Conservation (phyloP, 2,329 filamentous ascomycete genomes). For the Monosporascus sp. region DNA sequence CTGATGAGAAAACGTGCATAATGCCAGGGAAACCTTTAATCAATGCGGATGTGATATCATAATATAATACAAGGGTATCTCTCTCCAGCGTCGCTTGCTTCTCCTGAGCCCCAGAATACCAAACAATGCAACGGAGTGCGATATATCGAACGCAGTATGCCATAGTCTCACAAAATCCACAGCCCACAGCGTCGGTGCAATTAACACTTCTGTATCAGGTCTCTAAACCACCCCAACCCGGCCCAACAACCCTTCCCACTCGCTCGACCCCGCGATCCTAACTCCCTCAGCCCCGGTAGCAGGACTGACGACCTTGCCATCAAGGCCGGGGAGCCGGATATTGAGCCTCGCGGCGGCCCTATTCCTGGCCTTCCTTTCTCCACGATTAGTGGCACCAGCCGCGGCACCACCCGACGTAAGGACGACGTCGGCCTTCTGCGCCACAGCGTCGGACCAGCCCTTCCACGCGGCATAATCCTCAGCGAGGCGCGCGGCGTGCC, state of each 20-base stretch:
- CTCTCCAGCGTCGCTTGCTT: background rate
- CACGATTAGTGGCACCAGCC: constrained; percentile 8
- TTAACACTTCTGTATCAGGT: background rate
- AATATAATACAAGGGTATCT: background rate
- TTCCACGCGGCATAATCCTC: constrained; percentile 62
- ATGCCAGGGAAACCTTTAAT: too few species aligned
- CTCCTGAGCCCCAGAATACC: background rate
- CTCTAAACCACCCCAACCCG: constrained; percentile 25
- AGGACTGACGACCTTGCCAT: constrained; percentile 33
- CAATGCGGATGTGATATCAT: background rate
- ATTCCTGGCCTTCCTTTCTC: constrained; percentile 25
- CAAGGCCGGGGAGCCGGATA: constrained; percentile 40
- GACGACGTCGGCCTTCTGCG: constrained; percentile 46
- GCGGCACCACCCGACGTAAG: constrained; percentile 5
- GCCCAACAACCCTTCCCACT: constrained; percentile 52
- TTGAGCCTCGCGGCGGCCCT: constrained; percentile 42
- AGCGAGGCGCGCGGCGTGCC: constrained; percentile 58
- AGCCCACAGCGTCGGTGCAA: background rate
- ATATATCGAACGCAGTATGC: too few species aligned
- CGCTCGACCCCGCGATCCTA: constrained; percentile 47
- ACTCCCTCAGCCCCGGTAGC: constrained; percentile 34
- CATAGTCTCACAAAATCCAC: too few species aligned
- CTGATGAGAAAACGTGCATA: too few species aligned
- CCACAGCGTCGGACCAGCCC: constrained; percentile 50
- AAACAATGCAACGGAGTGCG: too few species aligned